A percentile compares a stretch with the other conserved stretches of the same genome.
Evolutionary conservation across 345 rosid genomes (phyloP).

Genomic region (Acer saccharum): DNA sequence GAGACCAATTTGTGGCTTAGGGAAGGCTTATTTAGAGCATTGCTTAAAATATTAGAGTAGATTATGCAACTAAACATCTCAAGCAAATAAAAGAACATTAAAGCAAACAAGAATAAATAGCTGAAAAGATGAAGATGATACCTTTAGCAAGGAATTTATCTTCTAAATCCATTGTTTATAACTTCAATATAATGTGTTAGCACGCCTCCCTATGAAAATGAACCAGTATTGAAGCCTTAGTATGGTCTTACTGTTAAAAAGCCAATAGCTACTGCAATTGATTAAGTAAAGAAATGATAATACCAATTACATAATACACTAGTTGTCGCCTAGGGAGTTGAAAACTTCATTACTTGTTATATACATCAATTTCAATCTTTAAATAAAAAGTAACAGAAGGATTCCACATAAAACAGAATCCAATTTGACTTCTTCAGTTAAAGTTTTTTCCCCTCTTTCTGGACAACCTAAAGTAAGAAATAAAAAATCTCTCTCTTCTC

Average conservation of each 20-base stretch:
- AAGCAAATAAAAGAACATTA: conserved; percentile 1
- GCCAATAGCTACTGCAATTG: neutral
- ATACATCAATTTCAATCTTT: neutral
- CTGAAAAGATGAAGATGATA: conserved; percentile 28
- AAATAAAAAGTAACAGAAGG: neutral
- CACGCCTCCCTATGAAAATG: conserved; percentile 34
- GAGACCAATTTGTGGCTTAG: neutral
- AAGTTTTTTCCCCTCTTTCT: neutral
- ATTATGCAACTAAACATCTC: neutral
- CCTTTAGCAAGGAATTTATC: conserved; percentile 55
- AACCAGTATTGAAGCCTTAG: conserved; percentile 13
- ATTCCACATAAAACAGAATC: neutral
- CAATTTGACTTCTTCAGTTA: neutral
- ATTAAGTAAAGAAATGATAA: neutral
- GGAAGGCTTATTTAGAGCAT: neutral
- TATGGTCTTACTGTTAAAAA: conserved; percentile 4
- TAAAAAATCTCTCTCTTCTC: neutral
- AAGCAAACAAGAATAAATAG: neutral
- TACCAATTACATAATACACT: conserved; percentile 7
- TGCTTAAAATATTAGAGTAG: neutral
- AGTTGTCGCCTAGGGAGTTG: neutral
- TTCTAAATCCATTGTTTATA: conserved; percentile 50
- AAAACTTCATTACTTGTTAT: neutral
- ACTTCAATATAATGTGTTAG: conserved; percentile 17
- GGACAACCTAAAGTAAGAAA: neutral